phyloP scores from a whole-genome alignment of 108 stramenopile genomes.

The Chaetoceros tenuissimus region DNA sequence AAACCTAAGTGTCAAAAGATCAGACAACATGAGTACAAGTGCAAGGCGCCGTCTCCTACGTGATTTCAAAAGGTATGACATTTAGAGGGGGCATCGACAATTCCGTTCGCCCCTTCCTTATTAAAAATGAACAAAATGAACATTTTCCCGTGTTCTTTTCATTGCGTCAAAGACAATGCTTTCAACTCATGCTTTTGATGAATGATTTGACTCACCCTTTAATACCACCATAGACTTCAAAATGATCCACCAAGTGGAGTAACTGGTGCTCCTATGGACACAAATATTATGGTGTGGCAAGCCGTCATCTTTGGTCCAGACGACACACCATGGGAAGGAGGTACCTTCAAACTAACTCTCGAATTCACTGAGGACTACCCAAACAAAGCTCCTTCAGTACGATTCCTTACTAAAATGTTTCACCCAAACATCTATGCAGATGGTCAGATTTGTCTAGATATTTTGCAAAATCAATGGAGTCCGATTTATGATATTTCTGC shows the following conservation, averaged over 20 bases:
- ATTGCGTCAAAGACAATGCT: no score
- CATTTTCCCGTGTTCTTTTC: no score
- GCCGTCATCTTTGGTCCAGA: slow-evolving; percentile 99
- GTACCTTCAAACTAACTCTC: slow-evolving; percentile 91
- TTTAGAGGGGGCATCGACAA: not conserved
- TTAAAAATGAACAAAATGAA: no score
- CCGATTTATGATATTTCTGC: slow-evolving; percentile 99
- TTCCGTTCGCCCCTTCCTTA: no score
- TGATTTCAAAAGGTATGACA: slow-evolving; percentile 81
- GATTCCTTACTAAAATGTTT: slow-evolving; percentile 98
- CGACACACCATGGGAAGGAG: slow-evolving; percentile 99
- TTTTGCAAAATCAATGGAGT: slow-evolving; percentile 99
- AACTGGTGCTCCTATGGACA: slow-evolving; percentile 97
- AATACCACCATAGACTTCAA: slow-evolving; percentile 80
- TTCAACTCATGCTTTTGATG: no score
- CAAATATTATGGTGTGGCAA: slow-evolving; percentile 95
- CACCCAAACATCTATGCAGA: slow-evolving; percentile 99
- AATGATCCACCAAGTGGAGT: slow-evolving; percentile 98
- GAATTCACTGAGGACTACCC: slow-evolving; percentile 99
- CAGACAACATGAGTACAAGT: slow-evolving; percentile 90
- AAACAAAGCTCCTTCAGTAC: slow-evolving; percentile 96
- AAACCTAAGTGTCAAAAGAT: no score
- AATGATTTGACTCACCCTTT: not conserved
- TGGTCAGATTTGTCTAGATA: slow-evolving; percentile 97
- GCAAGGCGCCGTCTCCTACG: slow-evolving; percentile 94